Conservation (phyloP, 1,139 yeast species). For the Yamadazyma pseudoaaseri region DNA sequence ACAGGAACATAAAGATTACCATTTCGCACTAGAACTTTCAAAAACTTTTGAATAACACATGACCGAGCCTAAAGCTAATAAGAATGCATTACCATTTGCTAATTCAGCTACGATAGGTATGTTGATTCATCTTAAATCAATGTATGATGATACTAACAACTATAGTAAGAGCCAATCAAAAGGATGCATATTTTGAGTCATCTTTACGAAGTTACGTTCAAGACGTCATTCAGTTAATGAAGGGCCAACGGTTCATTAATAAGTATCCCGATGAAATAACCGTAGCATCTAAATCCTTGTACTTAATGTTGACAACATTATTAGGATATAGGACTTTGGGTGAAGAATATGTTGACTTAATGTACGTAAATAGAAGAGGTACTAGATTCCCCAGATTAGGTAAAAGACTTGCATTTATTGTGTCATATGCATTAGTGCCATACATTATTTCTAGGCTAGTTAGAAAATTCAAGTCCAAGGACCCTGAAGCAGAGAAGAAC, state of each 20-base stretch:
- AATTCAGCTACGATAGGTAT: constrained; percentile 50
- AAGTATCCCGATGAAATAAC: constrained; percentile 63
- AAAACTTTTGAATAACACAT: constrained; percentile 10
- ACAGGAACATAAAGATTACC: constrained; percentile 42
- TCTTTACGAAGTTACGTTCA: constrained; percentile 53
- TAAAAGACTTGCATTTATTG: constrained; percentile 51
- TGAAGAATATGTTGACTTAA: constrained; percentile 87
- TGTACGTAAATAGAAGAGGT: constrained; percentile 60
- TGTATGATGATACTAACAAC: constrained; percentile 5
- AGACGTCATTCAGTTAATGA: constrained; percentile 53
- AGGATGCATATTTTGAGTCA: constrained; percentile 72
- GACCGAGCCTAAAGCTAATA: constrained; percentile 18
- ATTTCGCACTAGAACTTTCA: constrained; percentile 39
- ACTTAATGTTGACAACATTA: constrained; percentile 70
- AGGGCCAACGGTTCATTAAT: constrained; percentile 71
- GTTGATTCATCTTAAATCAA: constrained; percentile 12
- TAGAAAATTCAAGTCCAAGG: constrained; percentile 21
- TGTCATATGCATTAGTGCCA: constrained; percentile 58
- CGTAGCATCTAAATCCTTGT: constrained; percentile 55
- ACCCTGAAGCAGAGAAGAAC: constrained; percentile 17
- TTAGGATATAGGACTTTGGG: constrained; percentile 82
- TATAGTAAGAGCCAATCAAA: constrained; percentile 77
- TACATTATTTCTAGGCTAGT: constrained; percentile 41
- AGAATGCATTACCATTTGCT: constrained; percentile 42
- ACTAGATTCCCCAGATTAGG: constrained; percentile 46